Evolutionary conservation across 345 rosid genomes (phyloP).

Genomic region (Pseudoturritis turrita): DNA sequence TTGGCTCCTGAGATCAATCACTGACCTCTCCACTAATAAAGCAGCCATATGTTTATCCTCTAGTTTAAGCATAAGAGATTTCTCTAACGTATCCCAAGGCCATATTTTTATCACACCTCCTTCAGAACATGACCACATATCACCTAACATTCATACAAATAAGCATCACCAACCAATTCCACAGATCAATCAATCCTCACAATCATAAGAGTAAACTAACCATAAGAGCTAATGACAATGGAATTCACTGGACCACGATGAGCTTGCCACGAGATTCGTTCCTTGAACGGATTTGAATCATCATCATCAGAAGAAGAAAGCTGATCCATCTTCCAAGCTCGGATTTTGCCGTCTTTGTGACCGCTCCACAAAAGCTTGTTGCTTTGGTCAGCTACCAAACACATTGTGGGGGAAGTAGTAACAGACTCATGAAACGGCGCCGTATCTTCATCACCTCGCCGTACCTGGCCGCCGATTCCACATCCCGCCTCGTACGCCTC

Average conservation of each 20-base stretch:
- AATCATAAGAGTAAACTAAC: conserved; percentile 33
- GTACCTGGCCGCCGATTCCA: conserved; percentile 54
- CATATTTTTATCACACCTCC: conserved; percentile 66
- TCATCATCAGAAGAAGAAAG: conserved; percentile 13
- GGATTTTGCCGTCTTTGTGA: conserved; percentile 83
- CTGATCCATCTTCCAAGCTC: conserved; percentile 79
- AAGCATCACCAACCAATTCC: background rate
- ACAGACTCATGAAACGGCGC: conserved; percentile 86
- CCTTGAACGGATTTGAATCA: conserved; percentile 42
- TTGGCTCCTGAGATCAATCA: conserved; percentile 76
- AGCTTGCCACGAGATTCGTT: conserved; percentile 82
- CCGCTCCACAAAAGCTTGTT: conserved; percentile 73
- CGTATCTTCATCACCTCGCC: conserved; percentile 93
- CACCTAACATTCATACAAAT: conserved; percentile 48
- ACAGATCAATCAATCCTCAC: conserved; percentile 1
- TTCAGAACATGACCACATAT: conserved; percentile 84
- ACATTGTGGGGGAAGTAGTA: conserved; percentile 62
- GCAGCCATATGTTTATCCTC: conserved; percentile 92
- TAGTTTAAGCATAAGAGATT: conserved; percentile 59
- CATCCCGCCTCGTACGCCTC: conserved; percentile 56
- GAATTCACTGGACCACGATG: conserved; percentile 72
- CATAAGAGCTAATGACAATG: conserved; percentile 59
- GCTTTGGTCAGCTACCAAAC: conserved; percentile 62
- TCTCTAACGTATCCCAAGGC: conserved; percentile 88
- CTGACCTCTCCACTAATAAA: conserved; percentile 72